These are phyloP conservation scores for Cladosporium halotolerans DNA, from an alignment of 2,329 filamentous ascomycete genomes.

Conservation along the genomic window DNA sequence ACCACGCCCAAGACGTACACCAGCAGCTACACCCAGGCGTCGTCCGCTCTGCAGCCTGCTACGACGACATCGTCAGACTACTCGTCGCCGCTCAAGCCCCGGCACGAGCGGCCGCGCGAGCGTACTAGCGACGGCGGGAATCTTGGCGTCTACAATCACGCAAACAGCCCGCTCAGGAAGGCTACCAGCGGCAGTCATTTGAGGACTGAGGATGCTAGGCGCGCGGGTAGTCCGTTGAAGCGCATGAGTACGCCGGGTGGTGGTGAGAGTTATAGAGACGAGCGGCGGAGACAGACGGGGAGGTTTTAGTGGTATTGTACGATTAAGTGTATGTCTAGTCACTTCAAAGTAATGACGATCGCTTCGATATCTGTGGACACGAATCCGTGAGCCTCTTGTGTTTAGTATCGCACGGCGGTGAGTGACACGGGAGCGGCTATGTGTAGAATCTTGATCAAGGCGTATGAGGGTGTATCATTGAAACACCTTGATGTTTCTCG, in stretches of 20 bases:
- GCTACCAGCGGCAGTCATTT: constrained; percentile 55
- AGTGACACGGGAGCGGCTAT: too few species aligned
- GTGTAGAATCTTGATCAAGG: too few species aligned
- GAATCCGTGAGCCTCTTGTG: too few species aligned
- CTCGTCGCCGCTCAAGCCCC: constrained; percentile 42
- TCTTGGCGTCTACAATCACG: constrained; percentile 72
- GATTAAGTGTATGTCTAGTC: background rate
- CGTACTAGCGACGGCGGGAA: constrained; percentile 62
- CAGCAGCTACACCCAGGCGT: constrained; percentile 28
- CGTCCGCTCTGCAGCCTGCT: constrained; percentile 32
- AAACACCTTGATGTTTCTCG: too few species aligned
- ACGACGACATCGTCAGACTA: constrained; percentile 30
- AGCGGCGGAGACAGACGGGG: constrained; percentile 24
- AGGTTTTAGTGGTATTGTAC: constrained; percentile 18
- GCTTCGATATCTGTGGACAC: too few species aligned
- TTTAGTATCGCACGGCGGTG: too few species aligned
- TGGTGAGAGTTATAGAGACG: constrained; percentile 11
- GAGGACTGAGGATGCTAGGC: constrained; percentile 25
- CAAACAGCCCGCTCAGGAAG: constrained; percentile 78
- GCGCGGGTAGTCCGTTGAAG: constrained; percentile 39
- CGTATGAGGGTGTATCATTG: too few species aligned
- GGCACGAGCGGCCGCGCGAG: constrained; percentile 40
- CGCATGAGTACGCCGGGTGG: constrained; percentile 35
- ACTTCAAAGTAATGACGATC: too few species aligned
- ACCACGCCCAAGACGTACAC: constrained; percentile 21